Percentiles rank a stretch among this genome's conserved stretches.
Conservation (phyloP, 495 filamentous ascomycete genomes). For the Bombardia bombarda region DNA sequence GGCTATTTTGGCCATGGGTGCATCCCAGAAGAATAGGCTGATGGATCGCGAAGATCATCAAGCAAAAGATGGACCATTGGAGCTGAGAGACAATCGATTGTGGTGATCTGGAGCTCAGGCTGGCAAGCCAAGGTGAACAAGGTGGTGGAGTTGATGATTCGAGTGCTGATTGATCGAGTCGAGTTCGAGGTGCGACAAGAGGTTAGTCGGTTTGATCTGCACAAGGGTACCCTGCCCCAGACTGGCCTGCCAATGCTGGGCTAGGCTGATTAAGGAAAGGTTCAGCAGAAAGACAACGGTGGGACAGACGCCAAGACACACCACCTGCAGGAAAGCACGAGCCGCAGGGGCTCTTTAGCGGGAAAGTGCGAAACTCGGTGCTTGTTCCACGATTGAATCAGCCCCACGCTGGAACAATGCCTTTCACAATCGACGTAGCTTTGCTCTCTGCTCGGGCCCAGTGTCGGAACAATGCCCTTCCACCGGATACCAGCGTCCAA, state of each 20-base stretch:
- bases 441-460: constrained; percentile 5
- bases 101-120: neutral
- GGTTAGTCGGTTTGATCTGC: constrained; percentile 5
- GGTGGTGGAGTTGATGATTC: neutral
- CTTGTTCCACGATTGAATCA: constrained; percentile 23
- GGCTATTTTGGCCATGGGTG: constrained; percentile 1
- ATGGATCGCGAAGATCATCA: constrained; percentile 13
- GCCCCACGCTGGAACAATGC: constrained; percentile 20
- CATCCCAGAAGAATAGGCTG: constrained; percentile 11
- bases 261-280: constrained; percentile 2
- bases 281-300: constrained; percentile 2
- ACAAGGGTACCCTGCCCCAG: too few relatives aligned
- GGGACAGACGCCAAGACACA: constrained; percentile 6
- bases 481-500: constrained; percentile 10
- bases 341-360: too few relatives aligned
- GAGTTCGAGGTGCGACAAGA: neutral
- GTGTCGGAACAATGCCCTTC: constrained; percentile 17
- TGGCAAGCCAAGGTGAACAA: neutral
- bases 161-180: neutral
- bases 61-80: neutral
- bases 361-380: constrained; percentile 16
- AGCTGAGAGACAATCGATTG: neutral
- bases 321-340: constrained; percentile 6
- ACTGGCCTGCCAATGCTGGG: neutral
- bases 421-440: constrained; percentile 2